Percentiles rank a stretch among this genome's conserved stretches.
These are phyloP conservation scores for Aspergillus japonicus DNA, from an alignment of 2,329 filamentous ascomycete species.

Conservation along the genomic window DNA sequence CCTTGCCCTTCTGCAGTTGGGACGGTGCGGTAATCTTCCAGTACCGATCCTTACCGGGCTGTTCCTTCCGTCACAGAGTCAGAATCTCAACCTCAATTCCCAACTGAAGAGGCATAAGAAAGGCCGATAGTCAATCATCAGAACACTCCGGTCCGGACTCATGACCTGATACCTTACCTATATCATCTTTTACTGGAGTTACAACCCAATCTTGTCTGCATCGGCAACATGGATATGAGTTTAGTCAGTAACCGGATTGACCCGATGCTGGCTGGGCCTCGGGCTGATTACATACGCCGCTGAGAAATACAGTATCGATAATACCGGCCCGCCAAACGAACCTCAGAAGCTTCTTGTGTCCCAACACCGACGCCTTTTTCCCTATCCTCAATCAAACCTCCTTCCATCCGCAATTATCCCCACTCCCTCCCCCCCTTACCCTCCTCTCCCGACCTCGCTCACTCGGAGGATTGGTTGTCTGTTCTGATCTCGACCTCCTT, in stretches of 20 bases:
- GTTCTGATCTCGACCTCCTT: slow-evolving; percentile 23
- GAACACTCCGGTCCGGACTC: background rate
- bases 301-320: slow-evolving; percentile 20
- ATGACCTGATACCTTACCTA: no score
- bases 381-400: slow-evolving; percentile 12
- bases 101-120: background rate
- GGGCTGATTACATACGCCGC: slow-evolving; percentile 21
- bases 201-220: background rate
- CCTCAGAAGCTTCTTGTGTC: slow-evolving; percentile 22
- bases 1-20: no score
- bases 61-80: background rate
- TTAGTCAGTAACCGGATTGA: slow-evolving; percentile 18
- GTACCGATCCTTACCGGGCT: background rate
- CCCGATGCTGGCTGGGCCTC: slow-evolving; percentile 15
- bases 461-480: slow-evolving; percentile 32
- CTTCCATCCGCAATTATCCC: slow-evolving; percentile 21
- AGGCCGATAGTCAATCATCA: background rate
- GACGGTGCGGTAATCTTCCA: no score
- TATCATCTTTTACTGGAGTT: background rate
- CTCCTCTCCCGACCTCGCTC: slow-evolving; percentile 23
- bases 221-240: slow-evolving; percentile 7
- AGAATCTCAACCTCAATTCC: background rate
- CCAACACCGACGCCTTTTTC: slow-evolving; percentile 26
- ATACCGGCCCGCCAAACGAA: slow-evolving; percentile 21
- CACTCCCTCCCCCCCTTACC: slow-evolving; percentile 3